Percentiles rank a stretch among this genome's conserved stretches.
Evolutionary conservation across 2,329 filamentous ascomycete species (phyloP).

Genomic region (Talaromyces islandicus): DNA sequence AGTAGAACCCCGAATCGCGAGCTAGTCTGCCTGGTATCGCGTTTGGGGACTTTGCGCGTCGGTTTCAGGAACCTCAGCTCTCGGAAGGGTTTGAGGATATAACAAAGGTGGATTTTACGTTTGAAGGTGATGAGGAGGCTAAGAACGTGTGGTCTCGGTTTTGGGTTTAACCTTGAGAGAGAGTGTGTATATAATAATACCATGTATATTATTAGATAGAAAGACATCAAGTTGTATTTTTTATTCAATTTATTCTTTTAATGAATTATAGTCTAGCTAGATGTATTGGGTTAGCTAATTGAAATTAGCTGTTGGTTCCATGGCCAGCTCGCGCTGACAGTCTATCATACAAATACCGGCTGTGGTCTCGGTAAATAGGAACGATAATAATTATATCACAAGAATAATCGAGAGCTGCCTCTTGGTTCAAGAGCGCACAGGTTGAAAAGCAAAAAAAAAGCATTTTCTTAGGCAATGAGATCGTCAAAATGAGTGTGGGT

Average conservation of each 20-base stretch:
- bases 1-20: constrained; percentile 71
- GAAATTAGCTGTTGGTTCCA: neutral
- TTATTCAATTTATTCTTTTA: neutral
- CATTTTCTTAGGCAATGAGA: neutral
- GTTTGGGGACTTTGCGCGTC: constrained; percentile 67
- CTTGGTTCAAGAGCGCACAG: neutral
- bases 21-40: constrained; percentile 69
- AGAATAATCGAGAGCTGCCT: constrained; percentile 1
- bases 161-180: constrained; percentile 53
- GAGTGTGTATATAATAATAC: no score
- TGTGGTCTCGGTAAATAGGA: no score
- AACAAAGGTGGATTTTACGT: constrained; percentile 66
- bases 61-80: constrained; percentile 65
- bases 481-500: neutral
- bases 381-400: constrained; percentile 3
- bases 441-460: neutral
- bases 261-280: neutral
- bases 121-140: constrained; percentile 63
- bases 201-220: neutral
- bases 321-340: neutral
- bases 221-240: neutral
- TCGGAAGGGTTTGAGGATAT: constrained; percentile 84
- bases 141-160: constrained; percentile 68
- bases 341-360: neutral
- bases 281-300: neutral